Conservation (phyloP, 306 rosid genomes). For the Vicia sativa region DNA sequence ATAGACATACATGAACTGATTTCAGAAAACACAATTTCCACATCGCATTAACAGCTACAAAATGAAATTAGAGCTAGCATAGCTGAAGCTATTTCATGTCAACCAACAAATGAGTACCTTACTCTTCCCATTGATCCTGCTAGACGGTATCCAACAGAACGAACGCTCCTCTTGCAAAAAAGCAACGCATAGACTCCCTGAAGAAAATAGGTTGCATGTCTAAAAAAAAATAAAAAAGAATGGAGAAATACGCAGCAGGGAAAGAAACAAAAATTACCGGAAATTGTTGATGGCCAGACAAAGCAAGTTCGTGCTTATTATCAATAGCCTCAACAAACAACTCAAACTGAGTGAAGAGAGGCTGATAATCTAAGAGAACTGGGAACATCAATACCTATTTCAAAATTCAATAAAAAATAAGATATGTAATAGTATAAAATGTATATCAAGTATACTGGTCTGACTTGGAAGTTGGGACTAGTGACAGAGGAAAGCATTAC, state of each 20-base stretch:
- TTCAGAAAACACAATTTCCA: constrained; percentile 22
- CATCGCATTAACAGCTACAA: constrained; percentile 26
- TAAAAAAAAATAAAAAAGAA: constrained; percentile 38
- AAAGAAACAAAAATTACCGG: constrained; percentile 64
- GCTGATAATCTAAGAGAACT: constrained; percentile 68
- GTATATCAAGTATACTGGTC: constrained; percentile 8
- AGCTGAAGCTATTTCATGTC: constrained; percentile 32
- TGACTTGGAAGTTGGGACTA: constrained; percentile 1
- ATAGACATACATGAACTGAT: constrained; percentile 3
- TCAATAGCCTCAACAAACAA: constrained; percentile 90
- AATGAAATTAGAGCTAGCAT: constrained; percentile 27
- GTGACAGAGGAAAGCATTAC: constrained; percentile 45
- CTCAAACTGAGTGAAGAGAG: constrained; percentile 81
- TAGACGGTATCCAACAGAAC: constrained; percentile 92
- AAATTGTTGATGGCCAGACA: constrained; percentile 88
- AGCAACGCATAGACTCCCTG: constrained; percentile 94
- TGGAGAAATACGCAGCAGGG: constrained; percentile 18
- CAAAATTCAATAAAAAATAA: constrained; percentile 14
- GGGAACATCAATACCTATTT: constrained; percentile 91
- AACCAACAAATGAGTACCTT: constrained; percentile 56
- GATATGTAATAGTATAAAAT: not conserved
- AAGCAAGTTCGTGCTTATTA: constrained; percentile 81
- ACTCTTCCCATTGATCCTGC: constrained; percentile 87
- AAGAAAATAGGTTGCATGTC: constrained; percentile 35
- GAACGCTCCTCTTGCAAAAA: constrained; percentile 88